A percentile compares a stretch with the other conserved stretches of the same genome.
Evolutionary conservation across 768 basidiomycete genomes (phyloP).

Genomic region (Russula foetens): DNA sequence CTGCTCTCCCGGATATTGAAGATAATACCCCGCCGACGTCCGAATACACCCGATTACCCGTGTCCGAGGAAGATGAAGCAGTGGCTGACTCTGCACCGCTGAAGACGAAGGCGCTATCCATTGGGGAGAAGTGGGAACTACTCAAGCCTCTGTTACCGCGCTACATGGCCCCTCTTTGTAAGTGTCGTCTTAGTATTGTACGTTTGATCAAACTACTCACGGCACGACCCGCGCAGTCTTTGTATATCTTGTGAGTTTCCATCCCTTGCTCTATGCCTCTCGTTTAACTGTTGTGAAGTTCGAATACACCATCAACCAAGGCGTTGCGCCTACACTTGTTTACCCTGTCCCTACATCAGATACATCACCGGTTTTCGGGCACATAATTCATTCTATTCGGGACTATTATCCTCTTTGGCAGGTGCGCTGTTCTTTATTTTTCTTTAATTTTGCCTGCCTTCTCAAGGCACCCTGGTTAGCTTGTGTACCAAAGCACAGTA

Average conservation of each 20-base stretch:
- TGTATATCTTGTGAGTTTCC: constrained; percentile 47
- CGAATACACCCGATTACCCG: constrained; percentile 39
- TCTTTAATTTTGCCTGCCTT: neutral
- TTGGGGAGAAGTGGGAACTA: constrained; percentile 70
- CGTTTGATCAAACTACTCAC: neutral
- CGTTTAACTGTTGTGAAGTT: constrained; percentile 39
- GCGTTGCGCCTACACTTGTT: constrained; percentile 81
- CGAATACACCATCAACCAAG: constrained; percentile 90
- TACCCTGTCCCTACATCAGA: constrained; percentile 72
- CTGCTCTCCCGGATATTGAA: constrained; percentile 24
- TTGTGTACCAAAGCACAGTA: constrained; percentile 85
- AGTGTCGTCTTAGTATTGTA: constrained; percentile 27
- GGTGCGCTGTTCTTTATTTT: constrained; percentile 35
- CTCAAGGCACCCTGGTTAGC: constrained; percentile 30
- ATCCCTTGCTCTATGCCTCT: neutral
- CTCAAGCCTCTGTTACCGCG: constrained; percentile 69
- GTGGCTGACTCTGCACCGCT: constrained; percentile 19
- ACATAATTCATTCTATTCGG: constrained; percentile 72
- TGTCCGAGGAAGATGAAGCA: constrained; percentile 21
- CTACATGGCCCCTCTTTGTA: constrained; percentile 93
- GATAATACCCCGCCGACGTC: constrained; percentile 19
- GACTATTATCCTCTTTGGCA: constrained; percentile 98
- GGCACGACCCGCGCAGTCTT: constrained; percentile 33
- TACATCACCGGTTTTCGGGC: constrained; percentile 53
- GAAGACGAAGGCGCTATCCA: constrained; percentile 42